Evolutionary conservation across 1,284 basidiomycete genomes (phyloP).

Genomic region (Cryptococcus amylolentus): DNA sequence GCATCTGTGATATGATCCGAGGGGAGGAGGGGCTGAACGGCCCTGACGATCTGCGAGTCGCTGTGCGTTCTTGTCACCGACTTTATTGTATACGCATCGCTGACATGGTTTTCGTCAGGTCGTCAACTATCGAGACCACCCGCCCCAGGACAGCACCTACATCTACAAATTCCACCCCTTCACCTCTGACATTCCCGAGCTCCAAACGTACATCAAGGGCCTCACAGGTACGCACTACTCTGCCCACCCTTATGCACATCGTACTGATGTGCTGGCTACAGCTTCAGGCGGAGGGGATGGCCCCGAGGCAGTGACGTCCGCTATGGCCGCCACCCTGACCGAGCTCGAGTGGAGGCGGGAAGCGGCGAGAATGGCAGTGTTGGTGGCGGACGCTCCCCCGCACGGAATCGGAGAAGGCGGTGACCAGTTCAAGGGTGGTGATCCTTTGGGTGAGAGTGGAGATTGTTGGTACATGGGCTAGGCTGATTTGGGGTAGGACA

Average conservation of each 20-base stretch:
- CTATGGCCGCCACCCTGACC: slow-evolving; percentile 75
- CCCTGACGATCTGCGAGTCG: slow-evolving; percentile 83
- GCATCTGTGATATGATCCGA: slow-evolving; percentile 94
- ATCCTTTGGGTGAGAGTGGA: slow-evolving; percentile 63
- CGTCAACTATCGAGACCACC: slow-evolving; percentile 88
- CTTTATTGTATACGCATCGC: neutral
- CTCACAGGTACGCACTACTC: slow-evolving; percentile 33
- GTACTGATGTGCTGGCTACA: slow-evolving; percentile 50
- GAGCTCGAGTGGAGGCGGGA: slow-evolving; percentile 82
- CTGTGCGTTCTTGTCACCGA: slow-evolving; percentile 53
- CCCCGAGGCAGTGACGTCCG: slow-evolving; percentile 95
- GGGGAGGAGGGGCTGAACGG: slow-evolving; percentile 85
- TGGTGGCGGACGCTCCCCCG: slow-evolving; percentile 96
- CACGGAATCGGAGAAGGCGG: slow-evolving; percentile 60
- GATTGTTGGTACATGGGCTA: neutral
- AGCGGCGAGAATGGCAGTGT: slow-evolving; percentile 91
- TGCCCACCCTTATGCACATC: neutral
- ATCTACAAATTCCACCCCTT: slow-evolving; percentile 92
- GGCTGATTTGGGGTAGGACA: slow-evolving; percentile 52
- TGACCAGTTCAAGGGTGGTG: slow-evolving; percentile 75
- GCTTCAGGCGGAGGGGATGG: slow-evolving; percentile 97
- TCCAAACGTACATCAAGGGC: slow-evolving; percentile 74
- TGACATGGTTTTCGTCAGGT: slow-evolving; percentile 22
- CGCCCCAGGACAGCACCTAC: slow-evolving; percentile 92
- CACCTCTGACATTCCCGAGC: slow-evolving; percentile 80